Evolutionary conservation across 2,329 filamentous ascomycete genomes (phyloP), one percentile per base, ranked within the genome.

Genomic region (Exophiala sideris): DNA sequence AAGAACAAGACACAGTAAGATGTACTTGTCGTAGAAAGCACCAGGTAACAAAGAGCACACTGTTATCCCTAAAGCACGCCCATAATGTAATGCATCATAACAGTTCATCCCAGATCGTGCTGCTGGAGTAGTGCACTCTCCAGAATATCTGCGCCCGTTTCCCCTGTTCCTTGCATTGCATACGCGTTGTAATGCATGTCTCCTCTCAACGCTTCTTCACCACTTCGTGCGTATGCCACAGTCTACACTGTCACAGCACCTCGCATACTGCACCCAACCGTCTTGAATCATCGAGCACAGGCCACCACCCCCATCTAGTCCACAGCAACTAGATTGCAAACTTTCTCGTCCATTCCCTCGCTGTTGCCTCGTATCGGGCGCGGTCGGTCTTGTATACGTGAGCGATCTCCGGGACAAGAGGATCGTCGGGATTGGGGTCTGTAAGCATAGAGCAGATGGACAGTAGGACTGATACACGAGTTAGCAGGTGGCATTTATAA

Each of bases 401-500:
- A 68, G 94, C 94, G 69, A 99, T 99, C 80, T 99, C 94, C 62
- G 94, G 94, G 59, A 99, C 94, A 65, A 99, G 86, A 70, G 94
- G 94, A 76, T 99, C 94, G 74, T 99, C 94, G 62, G 94, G 94
- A 82, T 99, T 99, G 66, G 94, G 94, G 79, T 99, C 94, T 70
- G 94, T 99, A 74, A 99, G 81, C 94, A 99, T 97, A 50, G 94
- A 99, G 83, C 94, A 99, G 81, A 99, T 99, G 55, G 94, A 97
- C 63, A 99, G 84, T 24, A 99, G 83, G 54, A 99, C 94, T 97
- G 58, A 34, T 18, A 18, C 11, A 34, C 10, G 36, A 20, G 32
- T 49, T 49, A 52, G 49, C 20, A 39, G 47, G 24, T 44, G 35
- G n/a, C 16, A 35, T 24, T 20, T 32, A 5, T n/a, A 9, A 24